phyloP scores from a whole-genome alignment of 805 yeast species.

The Wickerhamiella galacta region DNA sequence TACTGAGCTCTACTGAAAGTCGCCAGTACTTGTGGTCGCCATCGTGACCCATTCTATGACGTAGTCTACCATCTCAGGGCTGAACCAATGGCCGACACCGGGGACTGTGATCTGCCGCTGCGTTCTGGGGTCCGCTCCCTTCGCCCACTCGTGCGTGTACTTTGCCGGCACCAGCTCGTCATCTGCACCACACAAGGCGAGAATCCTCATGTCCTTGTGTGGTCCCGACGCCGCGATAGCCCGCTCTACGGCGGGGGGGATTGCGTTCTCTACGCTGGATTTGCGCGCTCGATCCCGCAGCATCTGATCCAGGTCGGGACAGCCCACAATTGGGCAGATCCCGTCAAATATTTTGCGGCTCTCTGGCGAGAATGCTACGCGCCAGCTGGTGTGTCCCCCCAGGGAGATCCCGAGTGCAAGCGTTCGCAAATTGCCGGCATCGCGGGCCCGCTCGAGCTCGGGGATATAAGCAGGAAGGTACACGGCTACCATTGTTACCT shows the following conservation, averaged over 20 bases:
- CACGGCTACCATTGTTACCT: conserved; percentile 28
- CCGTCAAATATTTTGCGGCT: conserved; percentile 5
- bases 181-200: conserved; percentile 22
- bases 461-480: conserved; percentile 27
- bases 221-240: no score
- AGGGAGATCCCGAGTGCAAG: conserved; percentile 35
- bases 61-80: conserved; percentile 17
- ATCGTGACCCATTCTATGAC: conserved; percentile 17
- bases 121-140: conserved; percentile 8
- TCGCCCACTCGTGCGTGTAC: conserved; percentile 20
- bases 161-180: conserved; percentile 24
- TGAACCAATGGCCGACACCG: conserved; percentile 19
- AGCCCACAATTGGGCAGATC: conserved; percentile 36
- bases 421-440: conserved; percentile 16
- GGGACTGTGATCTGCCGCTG: conserved; percentile 17
- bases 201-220: conserved; percentile 13
- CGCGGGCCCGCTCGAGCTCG: conserved; percentile 15
- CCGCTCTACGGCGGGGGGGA: neutral
- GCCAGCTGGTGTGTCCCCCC: conserved; percentile 42
- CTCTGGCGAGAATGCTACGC: conserved; percentile 28
- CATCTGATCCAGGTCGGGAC: conserved; percentile 30
- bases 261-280: conserved; percentile 2
- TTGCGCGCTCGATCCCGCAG: conserved; percentile 31
- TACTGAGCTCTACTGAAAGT: no score
- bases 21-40: no score